phyloP scores from a whole-genome alignment of 768 basidiomycete species.

The Chalciporus chontae region DNA sequence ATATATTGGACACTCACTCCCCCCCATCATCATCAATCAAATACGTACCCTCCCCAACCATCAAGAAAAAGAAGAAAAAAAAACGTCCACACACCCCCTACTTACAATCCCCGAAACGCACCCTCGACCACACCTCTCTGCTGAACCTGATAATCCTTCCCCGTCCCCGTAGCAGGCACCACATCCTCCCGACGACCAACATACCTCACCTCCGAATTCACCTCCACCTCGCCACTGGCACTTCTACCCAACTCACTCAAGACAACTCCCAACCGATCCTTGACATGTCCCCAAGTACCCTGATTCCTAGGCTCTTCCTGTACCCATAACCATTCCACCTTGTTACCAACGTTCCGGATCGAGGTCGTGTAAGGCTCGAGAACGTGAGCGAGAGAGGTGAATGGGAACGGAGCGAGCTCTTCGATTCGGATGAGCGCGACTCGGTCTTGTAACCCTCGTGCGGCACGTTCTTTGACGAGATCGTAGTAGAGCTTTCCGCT shows the following conservation, averaged over 20 bases:
- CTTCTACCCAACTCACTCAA: slow-evolving; percentile 37
- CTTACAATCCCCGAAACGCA: slow-evolving; percentile 50
- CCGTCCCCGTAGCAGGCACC: slow-evolving; percentile 75
- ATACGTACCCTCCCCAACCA: too few relatives aligned
- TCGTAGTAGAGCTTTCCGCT: slow-evolving; percentile 90
- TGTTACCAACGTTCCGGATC: slow-evolving; percentile 34
- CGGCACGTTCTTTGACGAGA: slow-evolving; percentile 64
- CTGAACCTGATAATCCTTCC: slow-evolving; percentile 62
- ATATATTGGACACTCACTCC: too few relatives aligned
- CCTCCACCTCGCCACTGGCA: neutral
- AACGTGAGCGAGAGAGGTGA: slow-evolving; percentile 43
- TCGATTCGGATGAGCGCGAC: slow-evolving; percentile 79
- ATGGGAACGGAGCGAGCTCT: slow-evolving; percentile 88
- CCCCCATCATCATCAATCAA: too few relatives aligned
- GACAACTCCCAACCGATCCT: slow-evolving; percentile 50
- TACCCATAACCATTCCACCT: slow-evolving; percentile 50
- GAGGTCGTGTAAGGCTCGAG: slow-evolving; percentile 45
- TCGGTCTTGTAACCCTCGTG: slow-evolving; percentile 39
- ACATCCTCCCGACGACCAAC: slow-evolving; percentile 69
- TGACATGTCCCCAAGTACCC: slow-evolving; percentile 72
- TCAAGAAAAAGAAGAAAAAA: too few relatives aligned
- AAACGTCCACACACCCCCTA: neutral
- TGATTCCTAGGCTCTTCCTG: slow-evolving; percentile 92
- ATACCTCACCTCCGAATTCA: slow-evolving; percentile 47
- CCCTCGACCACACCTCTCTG: slow-evolving; percentile 57